These are phyloP conservation scores for Dovyalis caffra DNA, from an alignment of 345 rosid species.

Conservation along the genomic window DNA sequence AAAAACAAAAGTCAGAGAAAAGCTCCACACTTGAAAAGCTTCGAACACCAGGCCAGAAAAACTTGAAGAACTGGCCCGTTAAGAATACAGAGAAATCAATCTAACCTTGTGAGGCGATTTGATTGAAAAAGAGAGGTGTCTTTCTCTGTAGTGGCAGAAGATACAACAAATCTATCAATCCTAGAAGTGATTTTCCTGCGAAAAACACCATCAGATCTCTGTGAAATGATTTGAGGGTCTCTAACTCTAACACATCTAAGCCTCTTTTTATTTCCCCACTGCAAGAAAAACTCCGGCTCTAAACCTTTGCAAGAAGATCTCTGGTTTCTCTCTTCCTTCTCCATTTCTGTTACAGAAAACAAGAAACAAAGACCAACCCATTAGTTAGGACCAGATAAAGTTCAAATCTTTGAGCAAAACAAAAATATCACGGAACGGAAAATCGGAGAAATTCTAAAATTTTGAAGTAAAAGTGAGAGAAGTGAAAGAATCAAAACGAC, in stretches of 20 bases:
- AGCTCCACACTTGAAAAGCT: not conserved
- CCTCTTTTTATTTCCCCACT: constrained; percentile 78
- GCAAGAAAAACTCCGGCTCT: constrained; percentile 54
- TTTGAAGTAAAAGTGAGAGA: not conserved
- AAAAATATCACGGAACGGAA: constrained; percentile 2
- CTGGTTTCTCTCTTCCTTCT: constrained; percentile 47
- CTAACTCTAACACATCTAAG: constrained; percentile 74
- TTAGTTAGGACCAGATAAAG: constrained; percentile 4
- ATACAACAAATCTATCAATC: constrained; percentile 37
- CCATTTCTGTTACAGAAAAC: constrained; percentile 31
- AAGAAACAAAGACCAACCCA: constrained; percentile 4
- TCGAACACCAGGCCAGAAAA: not conserved
- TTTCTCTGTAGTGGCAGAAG: constrained; percentile 30
- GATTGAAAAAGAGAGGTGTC: constrained; percentile 42
- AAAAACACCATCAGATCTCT: constrained; percentile 44
- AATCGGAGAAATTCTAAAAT: not conserved
- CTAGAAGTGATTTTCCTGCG: constrained; percentile 49
- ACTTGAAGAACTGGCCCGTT: not conserved
- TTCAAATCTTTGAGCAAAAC: not conserved
- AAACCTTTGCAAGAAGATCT: constrained; percentile 35
- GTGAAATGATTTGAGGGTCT: constrained; percentile 47
- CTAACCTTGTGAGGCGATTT: constrained; percentile 53
- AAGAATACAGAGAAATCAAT: not conserved
- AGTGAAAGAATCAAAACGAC: not conserved
- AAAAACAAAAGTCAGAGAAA: not conserved